Base-by-base conservation (phyloP, 176 grass and related monocot genomes). In the Oryza longistaminata region DNA sequence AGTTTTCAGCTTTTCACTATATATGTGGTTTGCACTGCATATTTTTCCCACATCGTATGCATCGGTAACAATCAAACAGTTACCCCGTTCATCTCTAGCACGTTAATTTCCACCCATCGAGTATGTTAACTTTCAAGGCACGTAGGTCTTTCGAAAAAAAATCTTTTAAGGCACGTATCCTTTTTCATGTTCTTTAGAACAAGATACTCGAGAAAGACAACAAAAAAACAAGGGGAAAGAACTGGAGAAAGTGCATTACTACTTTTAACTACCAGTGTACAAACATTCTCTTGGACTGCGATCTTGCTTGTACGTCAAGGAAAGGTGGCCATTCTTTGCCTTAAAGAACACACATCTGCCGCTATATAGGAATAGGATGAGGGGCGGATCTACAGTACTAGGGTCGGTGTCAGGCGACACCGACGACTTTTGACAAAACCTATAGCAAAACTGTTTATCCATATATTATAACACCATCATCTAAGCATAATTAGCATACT, bases 301-400 rank as follows among this genome's bases (percentile, higher is more conserved):
- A 85, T 60, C 66, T 81, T 44, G 78, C 85, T 76, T 87, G 85
- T 87, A 87, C 85, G 78, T 37, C 65, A 76, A 87, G 78, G 71
- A 82, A 87, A 82, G 85, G 35, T 25, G 5, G 1, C 7, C 45
- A 62, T 6, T 50, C 16, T 80, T 87, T 81, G 40, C 17, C 67
- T 69, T 39, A 73, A 80, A 74, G 35, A 60, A 69, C 35, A 76
- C 48, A 69, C 21, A 2, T 60, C 7, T 21, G 55, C 50, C 50
- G 5, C 16, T 55, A 19, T 19, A 6, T 19, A 19, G 16, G 16
- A 55, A 55, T 21, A 55, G 19, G n/a, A n/a, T n/a, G n/a, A n/a
- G n/a, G n/a, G n/a, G n/a, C n/a, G n/a, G n/a, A n/a, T n/a, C n/a
- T n/a, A n/a, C n/a, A n/a, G n/a, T n/a, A n/a, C n/a, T n/a, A n/a